Evolutionary conservation across 2,329 filamentous ascomycete genomes (phyloP), one percentile per base, ranked within the genome.

Genomic region (Colletotrichum caudatum): DNA sequence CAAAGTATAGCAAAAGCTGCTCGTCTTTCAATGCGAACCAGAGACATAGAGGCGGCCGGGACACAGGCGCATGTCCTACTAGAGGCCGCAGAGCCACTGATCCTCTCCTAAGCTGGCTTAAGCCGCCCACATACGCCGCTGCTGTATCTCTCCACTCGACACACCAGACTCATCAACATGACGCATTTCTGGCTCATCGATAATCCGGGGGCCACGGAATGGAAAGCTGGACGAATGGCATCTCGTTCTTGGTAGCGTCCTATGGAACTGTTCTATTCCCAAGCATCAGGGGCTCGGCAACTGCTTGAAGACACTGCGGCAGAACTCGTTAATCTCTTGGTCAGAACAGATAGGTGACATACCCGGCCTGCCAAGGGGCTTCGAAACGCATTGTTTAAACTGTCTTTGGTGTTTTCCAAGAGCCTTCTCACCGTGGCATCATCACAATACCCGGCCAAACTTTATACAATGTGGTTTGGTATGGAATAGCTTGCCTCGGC

Each of bases 11-110:
- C 59, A 51, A 48, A 35, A 26, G 41, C 50, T 29, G 3, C 50
- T 26, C 48, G 53, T 46, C 51, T 18, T 18, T 11, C 51, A 41
- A 46, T 18, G 48, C 64, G 37, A 37, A 62, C 29, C 48, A 62
- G 57, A 63, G 35, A 33, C 58, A 56, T 23, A 29, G 57, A 16
- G 26, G 26, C 26, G 26, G 51, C 68, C 51, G 53, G 59, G 64
- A 67, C 64, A 46, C 51, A 44, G 7, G 63, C 37, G 23, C 46
- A 46, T 35, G 18, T n/a, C 39, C 18, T 16, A 48, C 61, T 54
- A 60, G 53, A 35, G 58, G 44, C 61, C 44, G 33, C 37, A 46
- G 26, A 20, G 48, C 46, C 44, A 35, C 37, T 18, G 35, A 48
- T 39, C 20, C 62, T 50, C 33, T 26, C 18, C 33, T 11, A 29